Evolutionary conservation across 1,284 basidiomycete species (phyloP), one percentile per base, ranked within the genome.

Genomic region (Papiliotrema terrestris): DNA sequence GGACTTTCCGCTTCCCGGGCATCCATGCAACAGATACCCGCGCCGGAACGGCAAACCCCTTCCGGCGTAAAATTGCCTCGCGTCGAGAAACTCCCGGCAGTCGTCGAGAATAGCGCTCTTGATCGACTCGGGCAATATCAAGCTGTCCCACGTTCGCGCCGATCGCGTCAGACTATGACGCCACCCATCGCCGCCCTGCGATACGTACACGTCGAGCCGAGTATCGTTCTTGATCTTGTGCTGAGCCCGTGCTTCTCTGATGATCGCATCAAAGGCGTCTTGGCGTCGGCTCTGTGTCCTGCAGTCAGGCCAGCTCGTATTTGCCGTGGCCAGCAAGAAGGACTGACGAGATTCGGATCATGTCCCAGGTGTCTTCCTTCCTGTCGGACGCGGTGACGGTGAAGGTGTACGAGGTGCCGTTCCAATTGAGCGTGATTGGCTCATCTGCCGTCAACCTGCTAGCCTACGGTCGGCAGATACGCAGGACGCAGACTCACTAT

Each of bases 71-170:
- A 54, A 54, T 13, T 15, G 3, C 45, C 20, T 43, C 22, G 37
- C 35, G 13, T 20, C 20, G 54, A 88, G 72, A 61, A 89, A 88
- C 61, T 87, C 85, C 23, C 76, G 78, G 8, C 85, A 84, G 60
- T 89, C 87, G 9, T 83, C 79, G 8, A 88, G 62, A 0, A 89
- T 73, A 13, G 83, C 63, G 32, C 88, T 83, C 55, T 83, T 83
- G 52, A 86, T 77, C 0, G 84, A 84, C 8, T 81, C 82, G 51
- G 87, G 85, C 9, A 88, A 76, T 45, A 88, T 80, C 60, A 88
- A 85, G 2, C 86, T 87, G 15, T 75, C 75, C 50, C 86, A 71
- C 15, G 84, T 79, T 2, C 86, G 81, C 15, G 17, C 19, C 15
- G 45, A n/a, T 29, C 26, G 45, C 15, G 29, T 4, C 17, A 17